Base-by-base conservation (phyloP, 2,329 filamentous ascomycete genomes). In the Golovinomyces cichoracearum region DNA sequence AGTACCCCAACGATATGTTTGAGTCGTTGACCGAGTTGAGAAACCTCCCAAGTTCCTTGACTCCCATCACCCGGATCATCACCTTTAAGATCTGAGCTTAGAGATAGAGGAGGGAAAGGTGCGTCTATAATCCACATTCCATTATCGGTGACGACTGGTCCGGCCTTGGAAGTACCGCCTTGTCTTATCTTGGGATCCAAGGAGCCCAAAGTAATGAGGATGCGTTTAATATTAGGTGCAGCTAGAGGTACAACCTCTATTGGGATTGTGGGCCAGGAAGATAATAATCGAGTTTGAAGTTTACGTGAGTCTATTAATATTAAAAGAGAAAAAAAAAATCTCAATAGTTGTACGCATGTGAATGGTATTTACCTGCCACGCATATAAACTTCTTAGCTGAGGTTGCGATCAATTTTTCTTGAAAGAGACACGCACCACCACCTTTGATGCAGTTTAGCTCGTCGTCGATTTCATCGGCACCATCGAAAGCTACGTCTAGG, bases 391-490 rank as follows among this genome's bases (percentile, higher is more conserved):
- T 82, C 64, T 76, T 81, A 3, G 84, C 80, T 46, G 80, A 74
- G 51, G 83, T 75, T 4, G 86, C 86, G 4, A 98, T 86, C 31
- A 98, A 70, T 68, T 98, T 98, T 67, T 98, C 90, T 64, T 95
- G 90, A 67, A 93, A 93, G 50, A 95, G 66, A 64, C 90, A 98
- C n/a, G 85, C 90, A 50, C 90, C 90, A 46, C 90, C 90, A 49
- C 90, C 90, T 68, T 95, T 95, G 68, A 98, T 95, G 61, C 88
- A 84, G 65, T 95, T 98, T 51, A 98, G 66, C 48, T 92, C 82
- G 44, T 83, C 78, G 61, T 98, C 90, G 27, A 98, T 85, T 67
- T 98, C 90, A 62, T 98, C 90, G 3, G 90, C 90, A 48, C 90
- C 90, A 60, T 98, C 90, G 61, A 98, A 98, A 46, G 82, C 83